Base-by-base conservation (phyloP, 2,329 filamentous ascomycete genomes). In the Acrodontium crateriforme region DNA sequence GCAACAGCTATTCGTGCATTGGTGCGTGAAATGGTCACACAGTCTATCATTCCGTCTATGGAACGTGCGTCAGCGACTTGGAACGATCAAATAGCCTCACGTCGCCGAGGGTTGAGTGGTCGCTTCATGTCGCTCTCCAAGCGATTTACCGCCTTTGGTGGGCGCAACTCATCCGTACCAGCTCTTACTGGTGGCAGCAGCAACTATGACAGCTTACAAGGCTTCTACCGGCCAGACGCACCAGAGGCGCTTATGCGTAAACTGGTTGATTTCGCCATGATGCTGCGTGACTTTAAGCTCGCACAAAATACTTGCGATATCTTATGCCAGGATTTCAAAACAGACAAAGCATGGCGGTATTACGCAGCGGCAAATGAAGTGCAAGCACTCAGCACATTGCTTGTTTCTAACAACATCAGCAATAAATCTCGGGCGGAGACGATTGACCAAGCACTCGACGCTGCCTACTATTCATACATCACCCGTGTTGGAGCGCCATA, bases 61-160 rank as follows among this genome's bases (percentile, higher is more conserved):
- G 89, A 98, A 56, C 78, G 87, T 31, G 76, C 80, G 39, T 71
- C 92, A 8, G 78, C 83, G 5, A 66, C 84, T 4, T 98, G 89
- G 91, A 98, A 98, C 47, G 89, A 98, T 45, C 87, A 95, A 53
- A 80, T 95, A 15, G 85, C 87, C 10, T 94, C 91, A 9, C 71
- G 82, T 33, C 69, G 91, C 32, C 75, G 83, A 46, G 91, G 91
- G 9, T 67, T 98, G 25, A 80, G 80, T 30, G 91, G 91, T 8
- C 74, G 84, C n/a, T 87, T 98, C 54, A 84, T 93, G 65, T 92
- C 79, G 7, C 64, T 98, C 31, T 93, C 85, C 1, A 85, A 89
- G 47, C 78, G 84, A 41, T 95, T 83, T 74, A 71, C 80, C 6
- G 74, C 76, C 1, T 92, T 95, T 45, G 16, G 36, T 11, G 22